Conservation (phyloP, 208 protist species). For the Wallacemonas rigidus region DNA sequence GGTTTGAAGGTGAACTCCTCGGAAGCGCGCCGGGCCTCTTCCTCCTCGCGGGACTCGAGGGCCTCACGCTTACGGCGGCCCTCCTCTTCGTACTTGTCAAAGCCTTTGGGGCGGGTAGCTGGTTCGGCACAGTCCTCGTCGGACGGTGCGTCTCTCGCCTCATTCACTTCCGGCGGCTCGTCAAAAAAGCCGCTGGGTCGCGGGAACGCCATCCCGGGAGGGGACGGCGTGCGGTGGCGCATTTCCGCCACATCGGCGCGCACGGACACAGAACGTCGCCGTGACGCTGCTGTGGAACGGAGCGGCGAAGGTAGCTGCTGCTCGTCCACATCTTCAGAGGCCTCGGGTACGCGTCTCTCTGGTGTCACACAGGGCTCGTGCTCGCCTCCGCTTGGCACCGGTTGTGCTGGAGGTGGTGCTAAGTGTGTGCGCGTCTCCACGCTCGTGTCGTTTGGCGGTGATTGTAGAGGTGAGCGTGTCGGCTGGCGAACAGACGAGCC, state of each 20-base stretch:
- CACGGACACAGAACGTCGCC: slow-evolving; percentile 8
- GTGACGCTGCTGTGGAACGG: slow-evolving; percentile 5
- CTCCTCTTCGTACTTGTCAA: slow-evolving; percentile 38
- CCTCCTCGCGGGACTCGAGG: slow-evolving; percentile 9
- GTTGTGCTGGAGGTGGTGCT: too few species aligned
- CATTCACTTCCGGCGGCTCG: background rate
- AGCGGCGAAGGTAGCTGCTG: slow-evolving; percentile 1
- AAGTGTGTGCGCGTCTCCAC: too few species aligned
- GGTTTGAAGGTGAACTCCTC: slow-evolving; percentile 27
- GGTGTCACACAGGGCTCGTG: background rate
- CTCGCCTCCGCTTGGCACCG: too few species aligned
- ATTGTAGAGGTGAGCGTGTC: too few species aligned
- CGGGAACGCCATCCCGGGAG: background rate
- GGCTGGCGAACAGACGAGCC: too few species aligned
- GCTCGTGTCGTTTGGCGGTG: too few species aligned
- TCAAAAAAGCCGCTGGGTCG: background rate
- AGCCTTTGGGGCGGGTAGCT: slow-evolving; percentile 24
- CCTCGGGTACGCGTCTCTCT: background rate
- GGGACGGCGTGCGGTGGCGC: slow-evolving; percentile 1
- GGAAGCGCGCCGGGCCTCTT: background rate
- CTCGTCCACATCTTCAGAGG: background rate
- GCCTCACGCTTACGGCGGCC: slow-evolving; percentile 36
- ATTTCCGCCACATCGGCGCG: background rate
- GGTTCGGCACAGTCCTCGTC: background rate
- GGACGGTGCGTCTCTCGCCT: background rate